Conservation (phyloP, 805 yeast species). For the Aciculoconidium aculeatum region DNA sequence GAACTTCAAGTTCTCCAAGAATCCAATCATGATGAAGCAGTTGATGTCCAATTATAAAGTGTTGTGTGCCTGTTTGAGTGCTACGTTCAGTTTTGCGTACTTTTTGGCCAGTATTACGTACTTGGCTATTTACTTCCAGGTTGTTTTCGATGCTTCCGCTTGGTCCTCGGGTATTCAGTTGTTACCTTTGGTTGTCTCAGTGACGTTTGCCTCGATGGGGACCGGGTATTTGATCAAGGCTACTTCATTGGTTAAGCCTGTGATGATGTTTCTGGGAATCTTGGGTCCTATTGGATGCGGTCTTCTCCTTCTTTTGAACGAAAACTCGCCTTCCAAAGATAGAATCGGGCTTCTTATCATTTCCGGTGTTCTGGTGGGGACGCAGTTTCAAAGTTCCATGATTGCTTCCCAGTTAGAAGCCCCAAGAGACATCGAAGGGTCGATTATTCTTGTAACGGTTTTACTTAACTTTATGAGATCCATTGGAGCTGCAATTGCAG, state of each 20-base stretch:
- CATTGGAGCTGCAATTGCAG: slow-evolving; percentile 27
- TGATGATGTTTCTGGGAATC: slow-evolving; percentile 24
- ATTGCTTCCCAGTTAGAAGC: slow-evolving; percentile 33
- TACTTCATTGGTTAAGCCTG: slow-evolving; percentile 26
- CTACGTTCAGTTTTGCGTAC: slow-evolving; percentile 29
- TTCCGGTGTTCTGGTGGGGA: slow-evolving; percentile 30
- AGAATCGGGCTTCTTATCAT: slow-evolving; percentile 30
- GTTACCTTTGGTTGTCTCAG: slow-evolving; percentile 30
- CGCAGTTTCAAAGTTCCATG: slow-evolving; percentile 31
- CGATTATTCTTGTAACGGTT: slow-evolving; percentile 29
- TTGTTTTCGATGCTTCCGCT: slow-evolving; percentile 27
- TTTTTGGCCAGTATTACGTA: slow-evolving; percentile 34
- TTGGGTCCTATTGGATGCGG: slow-evolving; percentile 32
- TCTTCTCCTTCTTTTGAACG: slow-evolving; percentile 21
- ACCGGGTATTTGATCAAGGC: slow-evolving; percentile 27
- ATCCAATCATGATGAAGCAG: slow-evolving; percentile 43
- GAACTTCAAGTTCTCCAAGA: slow-evolving; percentile 36
- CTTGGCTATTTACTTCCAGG: slow-evolving; percentile 36
- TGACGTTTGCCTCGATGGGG: slow-evolving; percentile 24
- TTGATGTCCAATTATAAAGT: slow-evolving; percentile 34
- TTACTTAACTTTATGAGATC: slow-evolving; percentile 29
- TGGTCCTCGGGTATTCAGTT: slow-evolving; percentile 34
- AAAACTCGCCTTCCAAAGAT: slow-evolving; percentile 15
- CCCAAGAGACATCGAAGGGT: slow-evolving; percentile 30
- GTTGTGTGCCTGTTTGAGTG: slow-evolving; percentile 30